Conservation (phyloP, 495 filamentous ascomycete species). For the Viridothelium virens region DNA sequence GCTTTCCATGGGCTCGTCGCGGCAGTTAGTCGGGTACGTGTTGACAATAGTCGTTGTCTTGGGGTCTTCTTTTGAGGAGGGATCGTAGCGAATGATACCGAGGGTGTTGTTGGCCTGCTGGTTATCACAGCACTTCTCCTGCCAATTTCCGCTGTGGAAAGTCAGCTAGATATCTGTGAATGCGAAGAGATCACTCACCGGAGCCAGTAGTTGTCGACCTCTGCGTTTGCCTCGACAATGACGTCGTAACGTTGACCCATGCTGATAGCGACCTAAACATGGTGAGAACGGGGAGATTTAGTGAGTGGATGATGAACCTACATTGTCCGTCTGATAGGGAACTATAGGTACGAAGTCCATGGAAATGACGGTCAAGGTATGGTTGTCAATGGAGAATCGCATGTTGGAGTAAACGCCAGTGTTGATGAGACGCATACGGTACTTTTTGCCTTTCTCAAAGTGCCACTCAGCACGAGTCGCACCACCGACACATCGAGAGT, state of each 20-base stretch:
- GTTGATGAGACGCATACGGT: slow-evolving; percentile 64
- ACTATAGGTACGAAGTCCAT: slow-evolving; percentile 38
- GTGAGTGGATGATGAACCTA: slow-evolving; percentile 31
- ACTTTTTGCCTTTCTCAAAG: slow-evolving; percentile 45
- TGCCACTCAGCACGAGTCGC: slow-evolving; percentile 36
- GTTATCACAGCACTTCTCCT: slow-evolving; percentile 25
- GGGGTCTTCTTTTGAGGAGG: slow-evolving; percentile 16
- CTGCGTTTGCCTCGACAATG: slow-evolving; percentile 35
- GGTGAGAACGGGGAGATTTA: slow-evolving; percentile 4
- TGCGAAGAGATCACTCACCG: slow-evolving; percentile 25
- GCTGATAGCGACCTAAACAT: slow-evolving; percentile 29
- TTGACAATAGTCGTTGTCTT: slow-evolving; percentile 27
- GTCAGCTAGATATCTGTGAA: slow-evolving; percentile 4
- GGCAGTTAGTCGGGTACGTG: slow-evolving; percentile 32
- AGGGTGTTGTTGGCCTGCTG: slow-evolving; percentile 31
- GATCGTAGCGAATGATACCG: slow-evolving; percentile 32
- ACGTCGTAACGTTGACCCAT: slow-evolving; percentile 40
- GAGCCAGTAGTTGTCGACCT: slow-evolving; percentile 35
- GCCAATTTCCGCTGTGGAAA: slow-evolving; percentile 23
- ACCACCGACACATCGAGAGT: slow-evolving; percentile 18
- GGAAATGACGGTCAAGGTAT: slow-evolving; percentile 39
- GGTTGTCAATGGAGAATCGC: slow-evolving; percentile 39
- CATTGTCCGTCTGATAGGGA: slow-evolving; percentile 34
- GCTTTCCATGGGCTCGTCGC: slow-evolving; percentile 32
- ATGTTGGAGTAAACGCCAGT: slow-evolving; percentile 51